Evolutionary conservation across 805 yeast species (phyloP).

Genomic region (Candida sakaeoensis): DNA sequence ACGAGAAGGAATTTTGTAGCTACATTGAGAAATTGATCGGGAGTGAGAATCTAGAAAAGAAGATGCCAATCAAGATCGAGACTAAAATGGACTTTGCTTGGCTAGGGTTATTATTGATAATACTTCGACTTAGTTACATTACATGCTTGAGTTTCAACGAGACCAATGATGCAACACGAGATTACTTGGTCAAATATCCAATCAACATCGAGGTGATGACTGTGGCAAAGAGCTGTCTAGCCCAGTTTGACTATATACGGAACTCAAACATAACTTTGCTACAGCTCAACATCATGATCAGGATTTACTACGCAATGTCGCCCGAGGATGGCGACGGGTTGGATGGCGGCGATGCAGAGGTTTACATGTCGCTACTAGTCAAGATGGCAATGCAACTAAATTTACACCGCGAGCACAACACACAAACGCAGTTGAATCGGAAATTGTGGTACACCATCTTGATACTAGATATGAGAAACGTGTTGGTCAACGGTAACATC

Average conservation of each 20-base stretch:
- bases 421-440: slow-evolving; percentile 17
- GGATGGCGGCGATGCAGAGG: slow-evolving; percentile 35
- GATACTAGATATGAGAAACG: slow-evolving; percentile 27
- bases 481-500: slow-evolving; percentile 32
- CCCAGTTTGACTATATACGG: slow-evolving; percentile 28
- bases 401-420: slow-evolving; percentile 34
- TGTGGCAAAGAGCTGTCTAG: slow-evolving; percentile 34
- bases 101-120: slow-evolving; percentile 31
- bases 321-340: slow-evolving; percentile 42
- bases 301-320: slow-evolving; percentile 45
- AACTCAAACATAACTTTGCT: slow-evolving; percentile 47
- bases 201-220: slow-evolving; percentile 27
- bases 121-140: slow-evolving; percentile 33
- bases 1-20: slow-evolving; percentile 47
- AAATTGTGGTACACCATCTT: slow-evolving; percentile 33
- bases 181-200: slow-evolving; percentile 28
- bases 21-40: slow-evolving; percentile 27
- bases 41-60: slow-evolving; percentile 17
- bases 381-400: slow-evolving; percentile 40
- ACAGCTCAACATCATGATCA: slow-evolving; percentile 51
- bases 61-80: slow-evolving; percentile 23
- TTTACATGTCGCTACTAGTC: slow-evolving; percentile 23
- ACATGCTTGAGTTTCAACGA: slow-evolving; percentile 30
- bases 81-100: slow-evolving; percentile 31
- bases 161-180: slow-evolving; percentile 21